phyloP scores from a whole-genome alignment of 2,329 filamentous ascomycete genomes.

The Xenoacremonium recifei region DNA sequence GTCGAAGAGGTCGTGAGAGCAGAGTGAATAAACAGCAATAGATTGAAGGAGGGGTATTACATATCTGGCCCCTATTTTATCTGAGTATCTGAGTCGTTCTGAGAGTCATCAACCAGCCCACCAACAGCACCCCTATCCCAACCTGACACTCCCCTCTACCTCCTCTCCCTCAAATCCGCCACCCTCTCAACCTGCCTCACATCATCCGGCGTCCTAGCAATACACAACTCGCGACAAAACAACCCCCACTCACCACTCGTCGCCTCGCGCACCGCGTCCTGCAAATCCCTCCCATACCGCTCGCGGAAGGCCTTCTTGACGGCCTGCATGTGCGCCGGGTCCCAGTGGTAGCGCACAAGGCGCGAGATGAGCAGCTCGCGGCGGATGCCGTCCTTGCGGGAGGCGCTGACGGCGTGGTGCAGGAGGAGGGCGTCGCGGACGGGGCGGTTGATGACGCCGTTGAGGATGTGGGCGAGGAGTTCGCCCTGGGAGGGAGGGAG shows the following conservation, averaged over 20 bases:
- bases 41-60: too few species aligned
- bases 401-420: conserved; percentile 81
- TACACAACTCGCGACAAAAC: conserved; percentile 71
- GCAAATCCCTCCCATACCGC: conserved; percentile 72
- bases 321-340: conserved; percentile 73
- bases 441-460: conserved; percentile 93
- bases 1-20: conserved; percentile 41
- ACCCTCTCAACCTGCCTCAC: conserved; percentile 51
- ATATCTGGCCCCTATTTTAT: too few species aligned
- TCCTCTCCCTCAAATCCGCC: conserved; percentile 8
- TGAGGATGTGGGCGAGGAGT: conserved; percentile 89
- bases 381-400: conserved; percentile 67
- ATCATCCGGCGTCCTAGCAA: conserved; percentile 59
- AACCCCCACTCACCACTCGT: conserved; percentile 74
- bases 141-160: not conserved
- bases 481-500: conserved; percentile 65
- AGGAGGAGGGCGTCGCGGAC: conserved; percentile 89
- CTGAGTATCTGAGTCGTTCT: too few species aligned
- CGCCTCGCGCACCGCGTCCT: conserved; percentile 75
- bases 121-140: too few species aligned
- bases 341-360: conserved; percentile 90
- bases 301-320: conserved; percentile 79
- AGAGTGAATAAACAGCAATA: too few species aligned
- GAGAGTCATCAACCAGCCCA: too few species aligned
- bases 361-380: conserved; percentile 86